These are phyloP conservation scores for Castanea mollissima DNA, from an alignment of 306 rosid species.

Conservation along the genomic window DNA sequence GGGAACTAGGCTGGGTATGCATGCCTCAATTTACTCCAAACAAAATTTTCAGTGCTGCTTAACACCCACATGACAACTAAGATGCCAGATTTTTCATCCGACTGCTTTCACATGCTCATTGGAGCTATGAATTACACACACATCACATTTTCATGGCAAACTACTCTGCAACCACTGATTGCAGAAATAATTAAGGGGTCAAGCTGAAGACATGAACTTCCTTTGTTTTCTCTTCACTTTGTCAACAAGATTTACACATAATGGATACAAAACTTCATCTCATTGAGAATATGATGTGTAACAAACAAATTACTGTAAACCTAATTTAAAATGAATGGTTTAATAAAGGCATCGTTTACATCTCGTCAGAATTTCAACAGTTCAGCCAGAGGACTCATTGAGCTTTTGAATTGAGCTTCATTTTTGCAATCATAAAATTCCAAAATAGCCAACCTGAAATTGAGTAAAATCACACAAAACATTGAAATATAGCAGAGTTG, in stretches of 20 bases:
- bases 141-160: not conserved
- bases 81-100: not conserved
- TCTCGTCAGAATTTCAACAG: not conserved
- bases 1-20: not conserved
- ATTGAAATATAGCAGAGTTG: not conserved
- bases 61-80: not conserved
- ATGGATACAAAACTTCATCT: not conserved
- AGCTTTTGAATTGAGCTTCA: not conserved
- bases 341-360: not conserved
- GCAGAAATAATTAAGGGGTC: not conserved
- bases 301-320: not conserved
- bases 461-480: not conserved
- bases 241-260: not conserved
- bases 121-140: not conserved
- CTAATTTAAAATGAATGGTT: not conserved
- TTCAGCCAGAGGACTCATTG: not conserved
- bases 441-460: not conserved
- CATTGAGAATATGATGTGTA: not conserved
- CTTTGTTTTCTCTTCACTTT: not conserved
- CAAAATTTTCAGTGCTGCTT: not conserved
- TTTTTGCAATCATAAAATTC: not conserved
- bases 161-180: not conserved
- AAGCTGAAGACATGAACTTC: not conserved
- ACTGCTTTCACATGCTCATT: not conserved
- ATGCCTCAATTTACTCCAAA: not conserved